phyloP scores from a whole-genome alignment of 345 rosid genomes.

The Combretum micranthum region DNA sequence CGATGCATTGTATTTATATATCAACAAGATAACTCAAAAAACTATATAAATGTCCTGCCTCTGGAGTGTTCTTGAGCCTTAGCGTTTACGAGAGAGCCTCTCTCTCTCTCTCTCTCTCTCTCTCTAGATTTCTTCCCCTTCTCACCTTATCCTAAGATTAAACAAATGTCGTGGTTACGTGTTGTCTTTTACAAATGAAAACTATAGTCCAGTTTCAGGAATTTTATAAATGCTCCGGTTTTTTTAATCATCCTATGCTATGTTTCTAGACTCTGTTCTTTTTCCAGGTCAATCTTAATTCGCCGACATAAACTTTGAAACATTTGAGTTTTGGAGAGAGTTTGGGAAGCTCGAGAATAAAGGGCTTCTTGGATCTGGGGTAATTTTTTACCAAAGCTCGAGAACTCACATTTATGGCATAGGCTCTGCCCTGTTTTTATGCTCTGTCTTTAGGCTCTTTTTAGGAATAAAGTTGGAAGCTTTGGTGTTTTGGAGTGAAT shows the following conservation, averaged over 20 bases:
- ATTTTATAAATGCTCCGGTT: background rate
- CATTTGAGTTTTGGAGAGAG: background rate
- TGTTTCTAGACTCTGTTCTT: background rate
- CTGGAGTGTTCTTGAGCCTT: conserved; percentile 5
- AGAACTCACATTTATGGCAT: no score
- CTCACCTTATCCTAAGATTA: background rate
- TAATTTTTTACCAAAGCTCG: background rate
- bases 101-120: background rate
- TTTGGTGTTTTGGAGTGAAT: background rate
- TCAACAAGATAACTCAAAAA: background rate
- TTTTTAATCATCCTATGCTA: background rate
- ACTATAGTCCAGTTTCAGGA: background rate
- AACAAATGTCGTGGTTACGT: background rate
- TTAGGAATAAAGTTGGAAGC: background rate
- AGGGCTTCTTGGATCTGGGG: conserved; percentile 7
- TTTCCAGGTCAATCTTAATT: background rate
- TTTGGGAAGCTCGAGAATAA: background rate
- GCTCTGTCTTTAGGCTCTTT: conserved; percentile 8
- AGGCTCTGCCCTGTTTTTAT: no score
- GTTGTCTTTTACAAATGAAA: no score
- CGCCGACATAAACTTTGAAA: background rate
- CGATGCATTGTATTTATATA: no score
- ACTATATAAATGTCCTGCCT: conserved; percentile 1
- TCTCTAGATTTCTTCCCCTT: background rate
- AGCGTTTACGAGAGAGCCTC: background rate